Evolutionary conservation across 2,329 filamentous ascomycete genomes (phyloP).

Genomic region (Phialocephala subalpina): DNA sequence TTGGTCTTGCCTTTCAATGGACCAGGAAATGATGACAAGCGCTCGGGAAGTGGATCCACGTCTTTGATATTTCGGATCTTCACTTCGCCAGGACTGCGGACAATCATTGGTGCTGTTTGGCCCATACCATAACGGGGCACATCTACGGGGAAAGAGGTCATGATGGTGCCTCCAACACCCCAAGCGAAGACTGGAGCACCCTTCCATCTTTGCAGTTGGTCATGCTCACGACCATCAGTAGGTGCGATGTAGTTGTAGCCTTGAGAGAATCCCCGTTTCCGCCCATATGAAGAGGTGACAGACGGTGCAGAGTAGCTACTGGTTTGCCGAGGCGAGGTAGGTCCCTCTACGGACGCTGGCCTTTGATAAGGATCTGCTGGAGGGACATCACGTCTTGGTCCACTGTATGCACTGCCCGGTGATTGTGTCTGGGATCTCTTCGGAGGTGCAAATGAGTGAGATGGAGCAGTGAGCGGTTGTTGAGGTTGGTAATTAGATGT

Average conservation of each 20-base stretch:
- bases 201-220: slow-evolving; percentile 89
- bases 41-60: slow-evolving; percentile 74
- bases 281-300: slow-evolving; percentile 37
- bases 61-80: slow-evolving; percentile 80
- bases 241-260: slow-evolving; percentile 66
- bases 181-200: slow-evolving; percentile 87
- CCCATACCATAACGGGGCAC: slow-evolving; percentile 82
- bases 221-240: slow-evolving; percentile 72
- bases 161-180: slow-evolving; percentile 83
- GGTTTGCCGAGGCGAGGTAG: slow-evolving; percentile 37
- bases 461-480: slow-evolving; percentile 28
- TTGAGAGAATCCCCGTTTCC: slow-evolving; percentile 61
- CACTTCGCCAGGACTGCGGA: slow-evolving; percentile 83
- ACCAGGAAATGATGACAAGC: slow-evolving; percentile 84
- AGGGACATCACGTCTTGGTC: slow-evolving; percentile 49
- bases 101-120: slow-evolving; percentile 76
- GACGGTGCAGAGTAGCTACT: slow-evolving; percentile 24
- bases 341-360: slow-evolving; percentile 56
- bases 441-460: slow-evolving; percentile 57
- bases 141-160: slow-evolving; percentile 88
- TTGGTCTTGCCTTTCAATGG: slow-evolving; percentile 89
- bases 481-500: slow-evolving; percentile 59
- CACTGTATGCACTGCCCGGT: slow-evolving; percentile 60
- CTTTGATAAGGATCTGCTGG: slow-evolving; percentile 53
- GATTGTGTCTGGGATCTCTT: slow-evolving; percentile 70